Conservation (phyloP, 192 early-diverging fungal genomes). For the Mortierella hygrophila region DNA sequence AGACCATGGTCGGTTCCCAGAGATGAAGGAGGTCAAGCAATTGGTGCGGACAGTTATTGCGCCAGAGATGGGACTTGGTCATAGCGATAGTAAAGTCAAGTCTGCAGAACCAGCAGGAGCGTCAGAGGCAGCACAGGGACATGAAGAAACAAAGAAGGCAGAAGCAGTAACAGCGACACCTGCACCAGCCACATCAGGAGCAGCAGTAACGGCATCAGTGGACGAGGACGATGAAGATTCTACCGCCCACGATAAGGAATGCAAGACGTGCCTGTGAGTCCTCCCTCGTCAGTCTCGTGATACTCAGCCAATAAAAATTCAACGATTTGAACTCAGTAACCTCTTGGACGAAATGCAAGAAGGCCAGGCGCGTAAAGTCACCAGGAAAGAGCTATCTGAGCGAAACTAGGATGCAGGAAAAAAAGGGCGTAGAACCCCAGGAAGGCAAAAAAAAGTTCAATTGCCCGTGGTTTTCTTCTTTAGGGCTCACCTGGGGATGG, state of each 20-base stretch:
- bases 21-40: constrained; percentile 84
- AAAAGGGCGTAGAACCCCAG: no score
- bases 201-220: not conserved
- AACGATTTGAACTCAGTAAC: no score
- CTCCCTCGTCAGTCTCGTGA: not conserved
- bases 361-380: no score
- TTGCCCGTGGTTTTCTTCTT: no score
- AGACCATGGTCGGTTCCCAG: constrained; percentile 74
- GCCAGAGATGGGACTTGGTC: constrained; percentile 75
- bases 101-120: constrained; percentile 40
- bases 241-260: constrained; percentile 28
- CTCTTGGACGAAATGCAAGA: no score
- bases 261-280: constrained; percentile 22
- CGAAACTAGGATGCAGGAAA: no score
- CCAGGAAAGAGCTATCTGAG: no score
- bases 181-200: not conserved
- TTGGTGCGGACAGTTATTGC: constrained; percentile 72
- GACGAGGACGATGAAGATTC: constrained; percentile 38
- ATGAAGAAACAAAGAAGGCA: not conserved
- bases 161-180: not conserved
- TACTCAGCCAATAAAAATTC: not conserved
- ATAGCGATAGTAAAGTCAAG: constrained; percentile 73
- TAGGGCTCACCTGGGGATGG: no score
- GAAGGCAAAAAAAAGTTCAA: no score
- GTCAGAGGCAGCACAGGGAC: not conserved